Evolutionary conservation across 768 basidiomycete genomes (phyloP).

Genomic region (Rhodotorula paludigena): DNA sequence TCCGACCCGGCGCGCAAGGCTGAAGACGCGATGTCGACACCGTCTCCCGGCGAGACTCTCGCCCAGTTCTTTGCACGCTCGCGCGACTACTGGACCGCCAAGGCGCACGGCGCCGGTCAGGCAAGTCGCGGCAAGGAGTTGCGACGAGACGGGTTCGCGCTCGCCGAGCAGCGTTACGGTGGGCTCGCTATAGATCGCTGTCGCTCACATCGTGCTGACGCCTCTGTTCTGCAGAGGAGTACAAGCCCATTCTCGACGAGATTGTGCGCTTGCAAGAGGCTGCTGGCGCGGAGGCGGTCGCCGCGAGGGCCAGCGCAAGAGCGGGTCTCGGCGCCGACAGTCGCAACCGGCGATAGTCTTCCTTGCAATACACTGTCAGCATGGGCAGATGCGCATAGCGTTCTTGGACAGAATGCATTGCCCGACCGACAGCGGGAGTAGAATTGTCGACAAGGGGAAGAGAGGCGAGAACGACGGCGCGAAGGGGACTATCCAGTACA

Average conservation of each 20-base stretch:
- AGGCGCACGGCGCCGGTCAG: constrained; percentile 59
- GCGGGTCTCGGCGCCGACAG: constrained; percentile 34
- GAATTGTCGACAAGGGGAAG: too few relatives aligned
- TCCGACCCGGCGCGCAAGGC: constrained; percentile 53
- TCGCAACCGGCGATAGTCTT: constrained; percentile 34
- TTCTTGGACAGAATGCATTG: too few relatives aligned
- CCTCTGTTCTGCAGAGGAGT: constrained; percentile 53
- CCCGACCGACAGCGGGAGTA: too few relatives aligned
- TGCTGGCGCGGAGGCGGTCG: constrained; percentile 67
- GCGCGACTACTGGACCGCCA: constrained; percentile 74
- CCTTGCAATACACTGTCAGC: too few relatives aligned
- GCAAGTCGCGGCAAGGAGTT: constrained; percentile 73
- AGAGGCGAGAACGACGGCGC: too few relatives aligned
- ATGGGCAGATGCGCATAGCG: too few relatives aligned
- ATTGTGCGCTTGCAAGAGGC: constrained; percentile 76
- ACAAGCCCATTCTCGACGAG: constrained; percentile 75
- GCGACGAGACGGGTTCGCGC: constrained; percentile 67
- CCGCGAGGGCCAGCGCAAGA: constrained; percentile 19
- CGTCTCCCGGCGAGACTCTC: constrained; percentile 75
- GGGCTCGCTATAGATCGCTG: constrained; percentile 38
- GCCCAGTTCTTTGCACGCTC: constrained; percentile 77
- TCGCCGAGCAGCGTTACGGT: constrained; percentile 72
- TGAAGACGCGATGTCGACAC: constrained; percentile 72
- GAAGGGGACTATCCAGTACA: too few relatives aligned
- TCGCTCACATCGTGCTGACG: not conserved